Base-by-base conservation (phyloP, 176 grass and related monocot genomes). In the Leersia perrieri region DNA sequence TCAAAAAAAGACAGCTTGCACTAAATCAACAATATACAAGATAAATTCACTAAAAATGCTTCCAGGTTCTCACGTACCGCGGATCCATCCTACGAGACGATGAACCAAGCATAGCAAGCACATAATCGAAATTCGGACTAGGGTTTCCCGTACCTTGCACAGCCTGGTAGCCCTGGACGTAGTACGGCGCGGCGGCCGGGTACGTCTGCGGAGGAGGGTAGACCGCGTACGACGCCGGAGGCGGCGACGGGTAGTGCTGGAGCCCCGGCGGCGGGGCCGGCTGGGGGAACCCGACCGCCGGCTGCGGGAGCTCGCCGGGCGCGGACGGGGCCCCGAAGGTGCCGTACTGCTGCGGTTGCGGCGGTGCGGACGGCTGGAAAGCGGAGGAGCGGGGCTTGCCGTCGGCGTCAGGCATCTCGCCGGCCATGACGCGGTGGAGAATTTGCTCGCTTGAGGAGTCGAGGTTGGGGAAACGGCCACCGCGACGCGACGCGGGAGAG, bases 201-300 rank as follows among this genome's bases (percentile, higher is more conserved):
- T 90, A 94, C 33, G 90, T 60, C 39, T 89, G 91, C 22, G 58
- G 89, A 8, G 84, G 80, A 20, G 86, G 77, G 63, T 76, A 94
- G 35, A 84, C 77, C 39, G 84, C 70, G 20, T 78, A 65, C n/a
- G 86, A 29, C 7, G 77, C 30, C 45, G 76, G 60, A 12, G 85
- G 64, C 22, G 57, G 86, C 14, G 22, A 64, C 27, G 49, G 87
- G 74, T 79, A 81, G 66, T 23, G 27, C 76, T 11, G 60, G 63
- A 81, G 13, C 33, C 77, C 86, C 3, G 81, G 88, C 8, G 92
- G 90, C 7, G 79, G 84, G 1, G 86, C 81, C 28, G 90, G 86
- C 66, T 93, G 88, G n/a, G 95, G 95, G 41, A 91, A 85, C 2
- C 95, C 95, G 65, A 98, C 88, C 49, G 87, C 92, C 35, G 88